Percentiles rank a stretch among this genome's conserved stretches.
Conservation (phyloP, 2,329 filamentous ascomycete genomes). For the Colletotrichum sojae region DNA sequence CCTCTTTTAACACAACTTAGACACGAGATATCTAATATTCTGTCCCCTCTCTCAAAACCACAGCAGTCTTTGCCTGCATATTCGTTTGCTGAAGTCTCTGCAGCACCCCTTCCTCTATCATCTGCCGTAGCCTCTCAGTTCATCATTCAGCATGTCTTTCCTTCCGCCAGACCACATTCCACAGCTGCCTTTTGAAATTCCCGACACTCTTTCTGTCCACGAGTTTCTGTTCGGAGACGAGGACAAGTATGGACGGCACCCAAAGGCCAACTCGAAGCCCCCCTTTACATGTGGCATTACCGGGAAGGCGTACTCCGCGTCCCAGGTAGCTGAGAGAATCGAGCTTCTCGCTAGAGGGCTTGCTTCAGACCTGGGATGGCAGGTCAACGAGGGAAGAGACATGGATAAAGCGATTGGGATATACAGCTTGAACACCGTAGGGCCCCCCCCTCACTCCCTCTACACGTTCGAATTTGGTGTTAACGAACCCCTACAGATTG, state of each 20-base stretch:
- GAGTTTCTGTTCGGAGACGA: slow-evolving; percentile 79
- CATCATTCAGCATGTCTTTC: slow-evolving; percentile 38
- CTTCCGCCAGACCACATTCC: slow-evolving; percentile 36
- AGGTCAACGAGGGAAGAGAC: slow-evolving; percentile 77
- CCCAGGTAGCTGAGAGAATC: slow-evolving; percentile 75
- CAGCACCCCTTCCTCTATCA: not conserved
- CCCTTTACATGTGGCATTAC: slow-evolving; percentile 82
- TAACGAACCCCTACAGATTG: slow-evolving; percentile 74
- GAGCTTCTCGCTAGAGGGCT: slow-evolving; percentile 71
- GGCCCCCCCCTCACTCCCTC: slow-evolving; percentile 23
- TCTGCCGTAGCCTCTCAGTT: too few species aligned
- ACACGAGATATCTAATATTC: too few species aligned
- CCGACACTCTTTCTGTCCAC: slow-evolving; percentile 76
- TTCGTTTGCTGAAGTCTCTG: not conserved
- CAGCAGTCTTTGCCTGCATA: too few species aligned
- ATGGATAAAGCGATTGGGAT: slow-evolving; percentile 83
- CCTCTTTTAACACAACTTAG: too few species aligned
- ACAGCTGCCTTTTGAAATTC: slow-evolving; percentile 48
- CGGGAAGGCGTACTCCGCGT: slow-evolving; percentile 72
- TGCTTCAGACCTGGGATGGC: slow-evolving; percentile 73
- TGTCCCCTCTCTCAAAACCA: too few species aligned
- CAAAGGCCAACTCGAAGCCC: slow-evolving; percentile 70
- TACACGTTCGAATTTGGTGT: slow-evolving; percentile 41
- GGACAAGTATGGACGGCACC: slow-evolving; percentile 70
- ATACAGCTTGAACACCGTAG: slow-evolving; percentile 78